Evolutionary conservation across 2,329 filamentous ascomycete genomes (phyloP).

Genomic region (Penicillium sp.): DNA sequence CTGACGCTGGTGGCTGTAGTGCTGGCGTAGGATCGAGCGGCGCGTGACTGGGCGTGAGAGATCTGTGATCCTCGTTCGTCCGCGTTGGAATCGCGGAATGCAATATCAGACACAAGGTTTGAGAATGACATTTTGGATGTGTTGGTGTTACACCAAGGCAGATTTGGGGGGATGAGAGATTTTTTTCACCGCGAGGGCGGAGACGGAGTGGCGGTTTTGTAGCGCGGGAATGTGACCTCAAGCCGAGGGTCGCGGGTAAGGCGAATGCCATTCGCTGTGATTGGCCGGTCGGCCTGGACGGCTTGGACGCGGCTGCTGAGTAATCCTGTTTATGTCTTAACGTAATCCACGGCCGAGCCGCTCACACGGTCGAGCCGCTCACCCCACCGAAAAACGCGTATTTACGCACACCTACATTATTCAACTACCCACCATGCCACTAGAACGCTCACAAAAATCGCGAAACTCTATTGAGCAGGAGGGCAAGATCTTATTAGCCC

Average conservation of each 20-base stretch:
- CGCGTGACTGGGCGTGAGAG: slow-evolving; percentile 46
- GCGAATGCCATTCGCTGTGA: slow-evolving; percentile 11
- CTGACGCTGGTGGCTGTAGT: slow-evolving; percentile 56
- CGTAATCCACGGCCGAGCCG: too few relatives aligned
- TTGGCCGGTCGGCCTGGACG: slow-evolving; percentile 4
- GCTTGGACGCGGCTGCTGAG: too few relatives aligned
- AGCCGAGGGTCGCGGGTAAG: slow-evolving; percentile 11
- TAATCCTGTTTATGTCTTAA: too few relatives aligned
- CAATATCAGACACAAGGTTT: slow-evolving; percentile 54
- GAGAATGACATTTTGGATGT: slow-evolving; percentile 53
- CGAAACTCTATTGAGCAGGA: too few relatives aligned
- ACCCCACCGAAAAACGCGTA: too few relatives aligned
- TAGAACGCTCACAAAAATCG: too few relatives aligned
- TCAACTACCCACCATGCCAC: too few relatives aligned
- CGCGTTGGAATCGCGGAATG: slow-evolving; percentile 47
- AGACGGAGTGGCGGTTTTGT: not conserved
- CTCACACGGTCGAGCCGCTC: too few relatives aligned
- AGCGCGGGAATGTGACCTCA: not conserved
- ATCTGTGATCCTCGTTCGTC: slow-evolving; percentile 50
- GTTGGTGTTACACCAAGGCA: too few relatives aligned
- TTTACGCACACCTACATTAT: too few relatives aligned
- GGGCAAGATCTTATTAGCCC: too few relatives aligned
- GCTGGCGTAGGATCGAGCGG: slow-evolving; percentile 50
- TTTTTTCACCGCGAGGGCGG: not conserved
- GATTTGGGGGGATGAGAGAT: not conserved